A percentile compares a stretch with the other conserved stretches of the same genome.
Conservation (phyloP, 768 basidiomycete genomes). For the Calocybe cyanea region DNA sequence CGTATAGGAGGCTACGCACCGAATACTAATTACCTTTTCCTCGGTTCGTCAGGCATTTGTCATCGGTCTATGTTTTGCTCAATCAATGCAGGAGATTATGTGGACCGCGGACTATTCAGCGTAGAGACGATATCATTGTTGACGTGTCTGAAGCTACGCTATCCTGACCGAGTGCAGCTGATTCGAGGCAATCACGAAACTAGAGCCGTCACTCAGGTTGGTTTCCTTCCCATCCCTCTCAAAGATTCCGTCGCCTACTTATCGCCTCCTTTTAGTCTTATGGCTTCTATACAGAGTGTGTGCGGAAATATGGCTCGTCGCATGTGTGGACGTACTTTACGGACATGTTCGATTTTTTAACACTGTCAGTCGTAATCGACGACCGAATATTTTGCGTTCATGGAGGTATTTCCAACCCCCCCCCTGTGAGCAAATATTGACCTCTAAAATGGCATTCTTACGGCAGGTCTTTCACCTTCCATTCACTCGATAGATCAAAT, state of each 20-base stretch:
- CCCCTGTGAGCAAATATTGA: slow-evolving; percentile 8
- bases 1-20: slow-evolving; percentile 97
- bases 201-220: slow-evolving; percentile 93
- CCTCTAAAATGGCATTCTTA: slow-evolving; percentile 11
- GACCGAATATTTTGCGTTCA: slow-evolving; percentile 99
- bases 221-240: slow-evolving; percentile 28
- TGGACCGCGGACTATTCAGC: slow-evolving; percentile 95
- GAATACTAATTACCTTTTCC: slow-evolving; percentile 96
- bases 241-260: slow-evolving; percentile 19
- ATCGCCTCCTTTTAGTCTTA: slow-evolving; percentile 67
- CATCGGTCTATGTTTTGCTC: slow-evolving; percentile 10
- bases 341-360: slow-evolving; percentile 99
- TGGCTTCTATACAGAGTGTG: slow-evolving; percentile 98
- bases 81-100: slow-evolving; percentile 80
- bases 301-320: slow-evolving; percentile 93
- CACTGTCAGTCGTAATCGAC: slow-evolving; percentile 96
- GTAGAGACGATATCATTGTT: slow-evolving; percentile 98
- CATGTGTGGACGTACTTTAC: slow-evolving; percentile 99
- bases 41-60: slow-evolving; percentile 59
- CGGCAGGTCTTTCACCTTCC: slow-evolving; percentile 87
- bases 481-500: slow-evolving; percentile 99
- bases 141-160: slow-evolving; percentile 94
- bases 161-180: slow-evolving; percentile 93
- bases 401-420: slow-evolving; percentile 59
- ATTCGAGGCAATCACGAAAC: slow-evolving; percentile 99